phyloP scores from a whole-genome alignment of 2,329 filamentous ascomycete species.

The Cladosporium sp. region DNA sequence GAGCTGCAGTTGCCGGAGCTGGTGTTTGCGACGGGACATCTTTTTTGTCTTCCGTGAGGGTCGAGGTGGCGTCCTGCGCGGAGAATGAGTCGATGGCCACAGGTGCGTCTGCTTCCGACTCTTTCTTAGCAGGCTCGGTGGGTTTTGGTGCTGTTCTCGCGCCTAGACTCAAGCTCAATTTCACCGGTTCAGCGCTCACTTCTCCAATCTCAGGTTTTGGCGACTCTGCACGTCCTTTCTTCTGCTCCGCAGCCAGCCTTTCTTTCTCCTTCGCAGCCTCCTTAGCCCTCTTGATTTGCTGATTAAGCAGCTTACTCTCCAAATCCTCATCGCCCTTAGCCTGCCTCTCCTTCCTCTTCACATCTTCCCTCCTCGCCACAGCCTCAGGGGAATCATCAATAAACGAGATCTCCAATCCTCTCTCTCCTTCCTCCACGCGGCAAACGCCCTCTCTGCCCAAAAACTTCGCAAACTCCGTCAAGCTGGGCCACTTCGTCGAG shows the following conservation, averaged over 20 bases:
- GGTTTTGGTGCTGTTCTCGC: constrained; percentile 19
- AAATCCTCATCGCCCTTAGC: constrained; percentile 88
- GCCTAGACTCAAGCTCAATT: constrained; percentile 32
- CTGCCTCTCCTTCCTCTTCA: constrained; percentile 76
- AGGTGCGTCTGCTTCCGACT: constrained; percentile 18
- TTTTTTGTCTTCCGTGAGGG: background rate
- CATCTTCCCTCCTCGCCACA: constrained; percentile 71
- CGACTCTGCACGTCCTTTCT: constrained; percentile 34
- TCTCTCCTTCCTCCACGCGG: constrained; percentile 82
- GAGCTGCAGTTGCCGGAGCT: constrained; percentile 23
- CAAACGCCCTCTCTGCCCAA: constrained; percentile 84
- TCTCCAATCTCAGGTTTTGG: constrained; percentile 16
- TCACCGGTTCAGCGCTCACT: constrained; percentile 29
- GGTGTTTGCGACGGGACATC: constrained; percentile 2
- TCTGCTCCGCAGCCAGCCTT: constrained; percentile 30
- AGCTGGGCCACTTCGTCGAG: constrained; percentile 77
- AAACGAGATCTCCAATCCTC: constrained; percentile 83
- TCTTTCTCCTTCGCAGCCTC: constrained; percentile 31
- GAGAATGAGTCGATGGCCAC: constrained; percentile 30
- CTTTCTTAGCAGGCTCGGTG: constrained; percentile 11
- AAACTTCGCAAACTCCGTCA: constrained; percentile 87
- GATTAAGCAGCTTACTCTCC: constrained; percentile 75
- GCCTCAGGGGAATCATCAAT: constrained; percentile 89
- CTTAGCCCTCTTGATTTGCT: constrained; percentile 76
- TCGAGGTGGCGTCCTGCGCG: constrained; percentile 17